Conservation (phyloP, 805 yeast species). For the Starmerella cellae region DNA sequence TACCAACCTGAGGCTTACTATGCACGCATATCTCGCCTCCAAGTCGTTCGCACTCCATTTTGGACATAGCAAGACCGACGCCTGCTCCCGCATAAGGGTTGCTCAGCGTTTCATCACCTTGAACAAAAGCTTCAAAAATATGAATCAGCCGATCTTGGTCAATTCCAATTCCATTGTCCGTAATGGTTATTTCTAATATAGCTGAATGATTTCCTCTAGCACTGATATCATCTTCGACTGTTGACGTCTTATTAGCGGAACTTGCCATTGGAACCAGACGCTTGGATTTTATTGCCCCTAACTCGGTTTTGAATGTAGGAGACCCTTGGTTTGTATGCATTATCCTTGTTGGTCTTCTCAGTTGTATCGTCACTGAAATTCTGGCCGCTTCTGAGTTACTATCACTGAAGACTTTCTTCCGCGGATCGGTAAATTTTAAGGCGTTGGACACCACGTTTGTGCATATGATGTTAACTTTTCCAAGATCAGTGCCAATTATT, state of each 20-base stretch:
- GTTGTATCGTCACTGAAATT: too few relatives aligned
- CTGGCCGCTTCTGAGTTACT: too few relatives aligned
- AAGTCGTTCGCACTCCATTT: constrained; percentile 81
- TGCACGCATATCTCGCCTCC: constrained; percentile 51
- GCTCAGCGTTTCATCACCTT: constrained; percentile 87
- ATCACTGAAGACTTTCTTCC: too few relatives aligned
- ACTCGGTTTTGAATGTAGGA: too few relatives aligned
- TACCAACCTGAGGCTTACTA: constrained; percentile 21
- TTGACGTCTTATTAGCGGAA: too few relatives aligned
- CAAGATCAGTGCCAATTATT: constrained; percentile 65
- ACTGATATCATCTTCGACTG: too few relatives aligned
- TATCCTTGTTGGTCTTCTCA: too few relatives aligned
- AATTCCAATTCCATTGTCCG: constrained; percentile 89
- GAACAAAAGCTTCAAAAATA: constrained; percentile 90
- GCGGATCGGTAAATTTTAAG: constrained; percentile 73
- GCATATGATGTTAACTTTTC: constrained; percentile 74
- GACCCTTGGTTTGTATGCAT: too few relatives aligned
- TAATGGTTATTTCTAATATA: constrained; percentile 51
- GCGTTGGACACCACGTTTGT: constrained; percentile 86
- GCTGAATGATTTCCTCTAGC: too few relatives aligned
- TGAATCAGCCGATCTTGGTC: constrained; percentile 63
- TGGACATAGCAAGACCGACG: constrained; percentile 74
- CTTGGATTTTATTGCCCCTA: too few relatives aligned
- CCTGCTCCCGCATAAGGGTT: constrained; percentile 94
- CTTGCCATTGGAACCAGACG: too few relatives aligned